Conservation (phyloP, 1,284 basidiomycete genomes). For the Peniophora sp. region DNA sequence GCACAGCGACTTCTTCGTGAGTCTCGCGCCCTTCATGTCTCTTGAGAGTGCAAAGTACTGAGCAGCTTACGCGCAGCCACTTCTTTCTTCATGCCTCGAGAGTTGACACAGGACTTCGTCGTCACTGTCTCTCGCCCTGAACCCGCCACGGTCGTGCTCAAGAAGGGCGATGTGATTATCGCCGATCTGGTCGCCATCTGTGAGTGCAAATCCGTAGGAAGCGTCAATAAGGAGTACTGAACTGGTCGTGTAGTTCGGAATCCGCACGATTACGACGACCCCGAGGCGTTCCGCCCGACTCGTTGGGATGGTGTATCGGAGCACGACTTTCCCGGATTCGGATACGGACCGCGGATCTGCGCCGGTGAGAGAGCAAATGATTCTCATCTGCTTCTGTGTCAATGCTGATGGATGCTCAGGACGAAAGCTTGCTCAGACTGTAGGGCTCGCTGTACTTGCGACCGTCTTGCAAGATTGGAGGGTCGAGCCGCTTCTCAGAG, state of each 20-base stretch:
- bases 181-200: slow-evolving; percentile 19
- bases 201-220: slow-evolving; percentile 10
- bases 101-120: slow-evolving; percentile 12
- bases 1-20: slow-evolving; percentile 17
- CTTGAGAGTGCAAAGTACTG: background rate
- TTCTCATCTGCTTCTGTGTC: background rate
- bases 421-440: slow-evolving; percentile 19
- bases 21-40: slow-evolving; percentile 1
- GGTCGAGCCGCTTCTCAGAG: slow-evolving; percentile 13
- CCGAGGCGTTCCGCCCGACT: slow-evolving; percentile 16
- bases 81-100: slow-evolving; percentile 12
- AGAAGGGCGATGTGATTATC: slow-evolving; percentile 15
- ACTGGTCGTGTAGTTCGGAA: slow-evolving; percentile 15
- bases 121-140: slow-evolving; percentile 11
- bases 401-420: background rate
- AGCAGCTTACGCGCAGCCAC: slow-evolving; percentile 12
- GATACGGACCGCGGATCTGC: slow-evolving; percentile 21
- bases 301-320: slow-evolving; percentile 20
- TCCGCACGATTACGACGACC: slow-evolving; percentile 15
- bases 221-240: background rate
- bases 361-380: slow-evolving; percentile 10
- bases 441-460: slow-evolving; percentile 19
- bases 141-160: slow-evolving; percentile 11
- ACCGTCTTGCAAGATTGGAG: slow-evolving; percentile 20
- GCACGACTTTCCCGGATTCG: slow-evolving; percentile 17